Evolutionary conservation across 1,284 basidiomycete species (phyloP).

Genomic region (Heterobasidion annosum): DNA sequence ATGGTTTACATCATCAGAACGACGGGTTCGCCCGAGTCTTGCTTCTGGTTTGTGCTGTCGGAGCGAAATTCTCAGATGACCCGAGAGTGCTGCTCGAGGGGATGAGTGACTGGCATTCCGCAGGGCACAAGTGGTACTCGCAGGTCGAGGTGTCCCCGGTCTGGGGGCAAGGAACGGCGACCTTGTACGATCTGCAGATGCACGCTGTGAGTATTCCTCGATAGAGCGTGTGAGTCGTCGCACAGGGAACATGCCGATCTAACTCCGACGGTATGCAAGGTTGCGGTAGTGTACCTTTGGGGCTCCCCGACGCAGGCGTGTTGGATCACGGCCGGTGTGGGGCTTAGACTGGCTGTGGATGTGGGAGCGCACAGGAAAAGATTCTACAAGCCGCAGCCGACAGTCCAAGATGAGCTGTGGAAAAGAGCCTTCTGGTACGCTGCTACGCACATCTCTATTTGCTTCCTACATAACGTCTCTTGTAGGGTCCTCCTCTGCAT

Average conservation of each 20-base stretch:
- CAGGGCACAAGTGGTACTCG: constrained; percentile 71
- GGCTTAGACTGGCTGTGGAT: constrained; percentile 61
- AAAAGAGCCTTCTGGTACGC: constrained; percentile 71
- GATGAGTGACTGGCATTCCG: constrained; percentile 32
- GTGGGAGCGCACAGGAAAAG: constrained; percentile 55
- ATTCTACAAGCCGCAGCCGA: constrained; percentile 25
- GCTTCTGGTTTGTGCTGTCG: constrained; percentile 44
- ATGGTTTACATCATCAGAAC: constrained; percentile 31
- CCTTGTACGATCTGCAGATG: constrained; percentile 69
- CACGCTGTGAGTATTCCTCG: constrained; percentile 32
- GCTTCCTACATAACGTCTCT: neutral
- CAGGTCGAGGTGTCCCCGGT: constrained; percentile 48
- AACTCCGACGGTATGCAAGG: neutral
- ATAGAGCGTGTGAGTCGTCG: neutral
- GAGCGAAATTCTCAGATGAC: constrained; percentile 39
- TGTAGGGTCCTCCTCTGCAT: constrained; percentile 48
- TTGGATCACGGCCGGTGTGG: constrained; percentile 67
- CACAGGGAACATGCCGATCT: neutral
- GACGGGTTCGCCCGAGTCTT: constrained; percentile 37
- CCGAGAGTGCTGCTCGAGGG: constrained; percentile 44
- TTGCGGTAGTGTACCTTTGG: constrained; percentile 28
- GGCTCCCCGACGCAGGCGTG: constrained; percentile 61
- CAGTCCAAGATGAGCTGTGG: constrained; percentile 59
- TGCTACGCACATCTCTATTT: too few relatives aligned
- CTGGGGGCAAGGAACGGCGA: constrained; percentile 43